Evolutionary conservation across 2,329 filamentous ascomycete genomes (phyloP).

Genomic region (Pseudogymnoascus sp.): DNA sequence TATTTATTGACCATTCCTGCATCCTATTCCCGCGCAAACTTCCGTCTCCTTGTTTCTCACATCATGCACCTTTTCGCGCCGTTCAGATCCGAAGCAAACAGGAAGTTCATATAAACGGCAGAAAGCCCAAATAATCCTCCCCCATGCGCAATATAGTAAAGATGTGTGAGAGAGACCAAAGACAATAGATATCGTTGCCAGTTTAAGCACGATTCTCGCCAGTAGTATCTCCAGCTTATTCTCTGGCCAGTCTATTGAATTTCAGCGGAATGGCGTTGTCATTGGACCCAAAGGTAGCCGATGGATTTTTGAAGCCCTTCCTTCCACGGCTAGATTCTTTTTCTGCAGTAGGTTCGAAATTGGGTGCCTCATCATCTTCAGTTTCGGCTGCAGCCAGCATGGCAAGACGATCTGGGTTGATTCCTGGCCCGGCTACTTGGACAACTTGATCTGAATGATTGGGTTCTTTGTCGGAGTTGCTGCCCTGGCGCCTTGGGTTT

Average conservation of each 20-base stretch:
- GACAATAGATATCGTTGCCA: neutral
- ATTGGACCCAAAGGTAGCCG: neutral
- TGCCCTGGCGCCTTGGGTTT: neutral
- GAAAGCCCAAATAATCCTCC: neutral
- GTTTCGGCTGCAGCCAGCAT: neutral
- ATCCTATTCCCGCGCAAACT: neutral
- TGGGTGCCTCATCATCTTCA: neutral
- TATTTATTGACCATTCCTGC: neutral
- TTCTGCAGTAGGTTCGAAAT: neutral
- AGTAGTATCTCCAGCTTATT: neutral
- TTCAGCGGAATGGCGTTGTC: neutral
- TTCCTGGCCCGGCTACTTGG: neutral
- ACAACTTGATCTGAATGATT: neutral
- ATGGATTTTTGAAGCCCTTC: neutral
- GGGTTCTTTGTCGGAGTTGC: neutral
- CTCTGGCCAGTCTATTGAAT: neutral
- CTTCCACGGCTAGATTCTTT: neutral
- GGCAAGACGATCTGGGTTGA: neutral
- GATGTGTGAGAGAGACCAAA: neutral
- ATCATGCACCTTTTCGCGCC: neutral
- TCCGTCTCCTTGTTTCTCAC: neutral
- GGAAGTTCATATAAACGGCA: neutral
- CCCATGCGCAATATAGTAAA: neutral
- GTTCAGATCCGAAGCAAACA: neutral
- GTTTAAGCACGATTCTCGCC: neutral